Evolutionary conservation across 2,329 filamentous ascomycete species (phyloP), one percentile per base, ranked within the genome.

Genomic region (Parafenestella ontariensis): DNA sequence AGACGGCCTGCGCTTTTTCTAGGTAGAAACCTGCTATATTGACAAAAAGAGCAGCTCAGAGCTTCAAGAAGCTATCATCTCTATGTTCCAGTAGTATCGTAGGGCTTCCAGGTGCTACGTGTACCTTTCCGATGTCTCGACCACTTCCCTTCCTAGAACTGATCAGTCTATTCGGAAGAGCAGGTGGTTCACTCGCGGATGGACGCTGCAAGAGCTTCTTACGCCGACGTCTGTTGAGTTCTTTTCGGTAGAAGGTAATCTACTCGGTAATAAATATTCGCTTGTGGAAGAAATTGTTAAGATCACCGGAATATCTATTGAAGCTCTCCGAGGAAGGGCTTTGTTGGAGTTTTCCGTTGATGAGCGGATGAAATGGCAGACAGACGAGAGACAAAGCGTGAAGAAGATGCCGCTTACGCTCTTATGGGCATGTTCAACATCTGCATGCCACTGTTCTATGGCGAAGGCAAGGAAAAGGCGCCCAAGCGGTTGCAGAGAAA

Each of bases 381-480:
- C 1, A 31, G 26, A 3, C 58, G 71, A 9, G 5, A 55, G 11
- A 69, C 69, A 0, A 69, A 49, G 13, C 44, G 49, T 1, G 40
- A 52, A 44, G 66, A 69, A 39, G 61, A 66, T 15, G 18, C 28
- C 2, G 52, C 54, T 10, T 66, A 66, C 17, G 47, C 46, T n/a
- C 47, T 66, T 1, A 49, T 66, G 3, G 63, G 61, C 1, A 49
- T 64, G 0, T 66, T 66, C 8, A 57, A 53, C 15, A 46, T 69
- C 4, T 55, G 62, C 33, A 70, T 74, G 55, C 58, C 67, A 1
- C 45, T 69, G 21, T 46, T 69, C 2, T 73, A 74, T 47, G 70
- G 69, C 2, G 71, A 70, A 52, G 66, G 69, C 3, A 18, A 21
- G n/a, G 21, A 44, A 2, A 58, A 57, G 9, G 52, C 58, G 0